Evolutionary conservation across 2,329 filamentous ascomycete genomes (phyloP).

Genomic region (Ophiostoma pallidulum): DNA sequence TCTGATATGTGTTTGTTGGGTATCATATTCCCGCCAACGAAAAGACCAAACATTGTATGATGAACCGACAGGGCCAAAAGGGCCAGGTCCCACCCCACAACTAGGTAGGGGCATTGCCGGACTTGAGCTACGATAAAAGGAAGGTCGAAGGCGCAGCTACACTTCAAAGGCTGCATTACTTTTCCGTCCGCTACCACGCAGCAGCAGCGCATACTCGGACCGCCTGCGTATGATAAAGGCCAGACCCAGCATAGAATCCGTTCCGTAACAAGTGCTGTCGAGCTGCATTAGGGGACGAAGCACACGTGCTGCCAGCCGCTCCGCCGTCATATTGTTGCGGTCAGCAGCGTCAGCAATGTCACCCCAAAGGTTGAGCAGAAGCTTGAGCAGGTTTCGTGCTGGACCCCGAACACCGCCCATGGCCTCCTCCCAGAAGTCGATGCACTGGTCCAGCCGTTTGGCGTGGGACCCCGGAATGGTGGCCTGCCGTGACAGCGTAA

Average conservation of each 20-base stretch:
- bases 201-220: constrained; percentile 29
- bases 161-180: constrained; percentile 20
- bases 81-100: too few species aligned
- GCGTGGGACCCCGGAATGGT: constrained; percentile 26
- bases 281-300: constrained; percentile 33
- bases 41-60: too few species aligned
- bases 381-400: constrained; percentile 30
- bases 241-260: constrained; percentile 33
- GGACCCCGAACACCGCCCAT: constrained; percentile 30
- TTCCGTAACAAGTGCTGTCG: constrained; percentile 22
- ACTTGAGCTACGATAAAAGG: neutral
- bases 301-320: constrained; percentile 30
- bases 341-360: constrained; percentile 31
- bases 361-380: constrained; percentile 35
- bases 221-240: constrained; percentile 35
- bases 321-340: constrained; percentile 34
- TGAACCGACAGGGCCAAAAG: too few species aligned
- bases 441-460: constrained; percentile 30
- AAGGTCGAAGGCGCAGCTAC: neutral
- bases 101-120: too few species aligned
- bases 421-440: constrained; percentile 39
- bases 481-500: constrained; percentile 31
- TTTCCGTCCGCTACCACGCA: constrained; percentile 24
- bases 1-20: too few species aligned
- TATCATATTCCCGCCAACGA: too few species aligned